These are phyloP conservation scores for Epithemia pelagica DNA, from an alignment of 108 stramenopile genomes.

Conservation along the genomic window DNA sequence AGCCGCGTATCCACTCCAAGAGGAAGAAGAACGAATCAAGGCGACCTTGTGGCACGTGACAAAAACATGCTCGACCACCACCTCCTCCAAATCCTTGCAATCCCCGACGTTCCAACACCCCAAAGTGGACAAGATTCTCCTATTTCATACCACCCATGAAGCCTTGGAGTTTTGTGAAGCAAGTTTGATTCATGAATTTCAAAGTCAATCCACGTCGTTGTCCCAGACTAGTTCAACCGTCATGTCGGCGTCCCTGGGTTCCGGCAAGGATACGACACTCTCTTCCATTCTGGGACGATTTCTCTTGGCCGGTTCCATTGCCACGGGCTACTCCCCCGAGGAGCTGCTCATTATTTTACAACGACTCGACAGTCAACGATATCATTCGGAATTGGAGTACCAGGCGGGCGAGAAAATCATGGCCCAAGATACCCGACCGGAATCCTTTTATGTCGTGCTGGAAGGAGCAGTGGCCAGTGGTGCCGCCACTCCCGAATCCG, in stretches of 20 bases:
- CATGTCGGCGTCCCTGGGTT: conserved; percentile 12
- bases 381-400: conserved; percentile 47
- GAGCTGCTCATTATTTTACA: conserved; percentile 39
- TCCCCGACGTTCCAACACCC: not conserved
- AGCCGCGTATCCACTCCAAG: conserved; percentile 40
- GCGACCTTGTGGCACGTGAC: too few species aligned
- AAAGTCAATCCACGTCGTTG: conserved; percentile 10
- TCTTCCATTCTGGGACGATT: not conserved
- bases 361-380: conserved; percentile 40
- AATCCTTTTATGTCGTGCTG: conserved; percentile 72
- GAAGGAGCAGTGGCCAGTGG: conserved; percentile 52
- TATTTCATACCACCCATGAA: conserved; percentile 37
- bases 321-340: conserved; percentile 30
- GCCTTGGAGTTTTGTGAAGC: conserved; percentile 76
- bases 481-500: not conserved
- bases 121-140: conserved; percentile 21
- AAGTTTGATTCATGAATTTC: conserved; percentile 31
- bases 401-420: conserved; percentile 51
- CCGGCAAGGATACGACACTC: conserved; percentile 7
- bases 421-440: conserved; percentile 35
- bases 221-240: not conserved
- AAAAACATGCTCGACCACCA: too few species aligned
- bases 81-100: not conserved
- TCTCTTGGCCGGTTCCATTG: not conserved
- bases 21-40: conserved; percentile 43